These are phyloP conservation scores for Kalmusia sp. DNA, from an alignment of 2,329 filamentous ascomycete genomes.

Conservation along the genomic window DNA sequence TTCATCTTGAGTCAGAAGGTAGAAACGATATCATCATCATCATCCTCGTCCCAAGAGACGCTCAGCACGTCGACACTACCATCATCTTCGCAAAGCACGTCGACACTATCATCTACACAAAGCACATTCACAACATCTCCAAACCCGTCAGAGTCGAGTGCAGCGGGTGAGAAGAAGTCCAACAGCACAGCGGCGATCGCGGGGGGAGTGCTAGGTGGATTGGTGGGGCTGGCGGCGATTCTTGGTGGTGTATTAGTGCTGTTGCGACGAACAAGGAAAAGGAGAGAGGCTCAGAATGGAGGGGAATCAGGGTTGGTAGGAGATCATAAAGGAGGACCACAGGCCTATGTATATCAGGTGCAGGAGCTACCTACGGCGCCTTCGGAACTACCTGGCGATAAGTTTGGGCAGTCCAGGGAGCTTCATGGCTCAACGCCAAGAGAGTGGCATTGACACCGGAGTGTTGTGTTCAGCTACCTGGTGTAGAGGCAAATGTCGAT, in stretches of 20 bases:
- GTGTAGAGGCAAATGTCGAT: too few species aligned
- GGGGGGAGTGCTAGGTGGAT: slow-evolving; percentile 1
- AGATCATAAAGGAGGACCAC: neutral
- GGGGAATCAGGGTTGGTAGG: neutral
- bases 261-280: neutral
- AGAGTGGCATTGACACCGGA: neutral
- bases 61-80: neutral
- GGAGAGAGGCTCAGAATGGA: neutral
- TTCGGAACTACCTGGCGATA: neutral
- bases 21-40: neutral
- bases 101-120: neutral
- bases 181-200: slow-evolving; percentile 3
- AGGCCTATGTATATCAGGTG: neutral
- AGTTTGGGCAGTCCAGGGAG: neutral
- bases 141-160: neutral
- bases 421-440: neutral
- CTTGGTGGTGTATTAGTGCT: slow-evolving; percentile 1
- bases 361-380: neutral
- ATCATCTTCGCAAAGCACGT: neutral
- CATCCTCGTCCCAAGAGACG: neutral
- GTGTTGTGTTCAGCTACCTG: too few species aligned
- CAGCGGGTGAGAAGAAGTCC: neutral
- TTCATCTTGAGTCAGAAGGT: neutral
- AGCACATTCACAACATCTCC: neutral
- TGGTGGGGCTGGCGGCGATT: neutral